Evolutionary conservation across 2,329 filamentous ascomycete species (phyloP), one percentile per base, ranked within the genome.

Genomic region (Phialophora chinensis): DNA sequence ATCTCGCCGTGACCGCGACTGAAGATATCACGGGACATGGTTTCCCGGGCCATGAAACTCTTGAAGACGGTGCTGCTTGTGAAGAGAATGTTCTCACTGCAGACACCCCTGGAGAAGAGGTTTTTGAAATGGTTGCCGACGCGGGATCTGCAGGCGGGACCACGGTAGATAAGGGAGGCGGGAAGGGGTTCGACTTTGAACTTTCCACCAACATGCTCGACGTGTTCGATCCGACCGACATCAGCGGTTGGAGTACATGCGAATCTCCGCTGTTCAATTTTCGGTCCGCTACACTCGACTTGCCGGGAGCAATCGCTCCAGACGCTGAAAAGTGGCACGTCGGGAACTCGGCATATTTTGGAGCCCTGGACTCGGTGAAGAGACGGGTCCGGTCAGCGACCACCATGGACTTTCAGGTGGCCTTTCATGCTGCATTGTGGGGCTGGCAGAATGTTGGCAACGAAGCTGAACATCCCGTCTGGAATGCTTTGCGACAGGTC

Each of bases 301-400:
- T 27, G 27, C 3, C 44, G 6, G 42, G 54, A 38, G 38, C 35
- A 2, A 64, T 68, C 50, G 69, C 65, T 1, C 67, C 65, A 17
- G 69, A 71, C 42, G 50, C 60, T 20, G 65, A 67, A 17, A 71
- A 71, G 47, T 71, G 69, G 69, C 53, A 69, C 31, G 67, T 67
- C 14, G 69, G 67, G 1, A 69, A 71, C 53, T 65, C 63, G 12
- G 69, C 69, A 2, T 69, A 69, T 53, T 64, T 65, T n/a, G 20
- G 25, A 8, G 54, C 50, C 49, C 54, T 69, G 17, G 42, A 63
- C 53, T 53, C 55, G 14, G 57, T 69, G 6, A 66, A 64, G 60
- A 56, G 63, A 35, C 54, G 33, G 20, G n/a, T 31, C 54, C 17
- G 25, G 14, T 59, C 59, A 8, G 60, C 56, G 8, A 27, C 50